These are phyloP conservation scores for Tolypocladium endophyticum DNA, from an alignment of 2,329 filamentous ascomycete species.

Conservation along the genomic window DNA sequence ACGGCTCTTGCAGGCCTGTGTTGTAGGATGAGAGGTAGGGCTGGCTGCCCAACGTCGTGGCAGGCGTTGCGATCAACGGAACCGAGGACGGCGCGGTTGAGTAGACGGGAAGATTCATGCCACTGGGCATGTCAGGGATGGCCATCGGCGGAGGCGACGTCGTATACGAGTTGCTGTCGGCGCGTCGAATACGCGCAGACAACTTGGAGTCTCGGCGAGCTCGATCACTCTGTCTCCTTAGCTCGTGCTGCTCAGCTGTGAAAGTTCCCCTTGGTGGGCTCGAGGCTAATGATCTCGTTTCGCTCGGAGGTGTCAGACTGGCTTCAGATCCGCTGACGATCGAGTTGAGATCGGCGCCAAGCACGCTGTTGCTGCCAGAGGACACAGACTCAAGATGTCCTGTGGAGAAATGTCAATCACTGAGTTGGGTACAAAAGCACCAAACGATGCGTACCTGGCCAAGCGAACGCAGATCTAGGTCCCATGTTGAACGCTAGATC, in stretches of 20 bases:
- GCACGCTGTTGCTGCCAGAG: constrained; percentile 20
- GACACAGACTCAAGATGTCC: constrained; percentile 24
- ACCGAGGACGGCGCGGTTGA: constrained; percentile 39
- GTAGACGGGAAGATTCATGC: constrained; percentile 37
- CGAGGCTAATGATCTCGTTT: constrained; percentile 42
- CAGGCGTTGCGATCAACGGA: constrained; percentile 39
- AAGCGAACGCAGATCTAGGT: constrained; percentile 36
- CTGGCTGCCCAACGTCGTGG: constrained; percentile 28
- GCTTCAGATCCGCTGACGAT: constrained; percentile 36
- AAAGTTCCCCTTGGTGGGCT: constrained; percentile 46
- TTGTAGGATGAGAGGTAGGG: constrained; percentile 41
- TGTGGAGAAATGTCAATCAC: constrained; percentile 4
- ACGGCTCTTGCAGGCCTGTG: constrained; percentile 33
- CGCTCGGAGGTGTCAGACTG: constrained; percentile 39
- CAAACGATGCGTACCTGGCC: constrained; percentile 29
- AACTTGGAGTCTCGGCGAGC: constrained; percentile 48
- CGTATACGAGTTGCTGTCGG: constrained; percentile 35
- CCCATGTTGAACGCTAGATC: constrained; percentile 42
- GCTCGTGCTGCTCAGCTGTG: constrained; percentile 49
- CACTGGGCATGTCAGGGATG: constrained; percentile 27
- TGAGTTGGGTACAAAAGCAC: neutral
- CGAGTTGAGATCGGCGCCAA: constrained; percentile 35
- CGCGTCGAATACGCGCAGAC: constrained; percentile 37
- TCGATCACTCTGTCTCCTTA: constrained; percentile 51
- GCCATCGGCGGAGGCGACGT: constrained; percentile 24